Conservation (phyloP, 176 grass and related monocot species). For the Dendrocalamus sinicus region DNA sequence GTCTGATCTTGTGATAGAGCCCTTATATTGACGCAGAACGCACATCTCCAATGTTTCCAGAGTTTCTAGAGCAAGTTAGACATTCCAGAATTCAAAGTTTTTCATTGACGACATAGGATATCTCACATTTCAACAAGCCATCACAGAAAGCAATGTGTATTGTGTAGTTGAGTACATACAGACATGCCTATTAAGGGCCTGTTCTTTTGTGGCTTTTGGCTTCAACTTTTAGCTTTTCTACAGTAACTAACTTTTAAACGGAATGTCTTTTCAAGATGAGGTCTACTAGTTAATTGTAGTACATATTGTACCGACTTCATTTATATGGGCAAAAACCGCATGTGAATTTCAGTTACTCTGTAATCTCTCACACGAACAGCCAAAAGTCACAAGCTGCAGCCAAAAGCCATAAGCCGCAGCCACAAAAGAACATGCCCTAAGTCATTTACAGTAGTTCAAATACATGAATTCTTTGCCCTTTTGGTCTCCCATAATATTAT, state of each 20-base stretch:
- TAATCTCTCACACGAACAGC: no score
- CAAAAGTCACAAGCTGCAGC: no score
- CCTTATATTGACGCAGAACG: slow-evolving; percentile 90
- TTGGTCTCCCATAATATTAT: neutral
- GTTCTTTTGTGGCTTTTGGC: no score
- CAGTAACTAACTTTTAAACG: no score
- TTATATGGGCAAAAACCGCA: no score
- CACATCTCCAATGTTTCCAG: slow-evolving; percentile 68
- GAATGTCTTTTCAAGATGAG: no score
- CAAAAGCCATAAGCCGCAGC: no score
- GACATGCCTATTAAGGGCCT: neutral
- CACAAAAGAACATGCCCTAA: neutral
- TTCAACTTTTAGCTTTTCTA: no score
- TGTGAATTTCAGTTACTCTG: no score
- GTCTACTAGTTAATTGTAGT: no score
- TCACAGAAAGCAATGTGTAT: neutral
- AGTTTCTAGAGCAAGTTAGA: slow-evolving; percentile 35
- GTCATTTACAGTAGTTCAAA: neutral
- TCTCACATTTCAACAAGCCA: neutral
- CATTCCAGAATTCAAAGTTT: neutral
- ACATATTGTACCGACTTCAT: no score
- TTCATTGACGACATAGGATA: neutral
- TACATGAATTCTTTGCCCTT: slow-evolving; percentile 2
- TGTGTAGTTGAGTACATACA: neutral
- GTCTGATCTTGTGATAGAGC: slow-evolving; percentile 86